Evolutionary conservation across 2,329 filamentous ascomycete genomes (phyloP).

Genomic region (Neofusicoccum ribis): DNA sequence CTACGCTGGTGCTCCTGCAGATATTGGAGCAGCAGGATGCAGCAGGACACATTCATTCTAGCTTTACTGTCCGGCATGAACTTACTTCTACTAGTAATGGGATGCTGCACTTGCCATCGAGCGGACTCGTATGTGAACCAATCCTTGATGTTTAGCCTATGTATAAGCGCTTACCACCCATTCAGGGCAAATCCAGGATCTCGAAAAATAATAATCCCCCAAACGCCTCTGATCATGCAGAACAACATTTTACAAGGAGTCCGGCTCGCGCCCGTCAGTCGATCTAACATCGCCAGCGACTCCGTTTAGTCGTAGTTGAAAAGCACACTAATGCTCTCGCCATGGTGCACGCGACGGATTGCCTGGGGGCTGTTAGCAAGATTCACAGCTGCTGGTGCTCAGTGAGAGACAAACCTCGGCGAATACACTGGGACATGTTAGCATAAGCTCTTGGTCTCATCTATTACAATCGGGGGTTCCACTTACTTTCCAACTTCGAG

Average conservation of each 20-base stretch:
- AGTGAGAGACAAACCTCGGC: conserved; percentile 65
- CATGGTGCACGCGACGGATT: conserved; percentile 93
- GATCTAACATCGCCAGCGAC: background rate
- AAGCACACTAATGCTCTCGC: conserved; percentile 93
- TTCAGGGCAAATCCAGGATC: background rate
- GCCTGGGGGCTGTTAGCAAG: conserved; percentile 52
- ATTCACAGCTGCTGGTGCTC: background rate
- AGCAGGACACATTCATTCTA: background rate
- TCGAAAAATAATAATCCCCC: background rate
- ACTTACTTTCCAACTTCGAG: conserved; percentile 69
- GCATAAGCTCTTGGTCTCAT: background rate
- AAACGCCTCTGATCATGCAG: conserved; percentile 20
- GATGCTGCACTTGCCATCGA: background rate
- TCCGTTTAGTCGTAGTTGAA: conserved; percentile 73
- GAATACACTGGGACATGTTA: conserved; percentile 63
- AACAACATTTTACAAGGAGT: conserved; percentile 17
- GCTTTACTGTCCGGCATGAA: background rate
- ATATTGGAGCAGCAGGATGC: background rate
- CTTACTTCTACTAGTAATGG: background rate
- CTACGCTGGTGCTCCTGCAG: background rate
- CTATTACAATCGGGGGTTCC: background rate
- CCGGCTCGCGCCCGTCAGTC: conserved; percentile 1
- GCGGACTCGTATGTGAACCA: background rate
- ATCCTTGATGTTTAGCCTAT: conserved; percentile 2
- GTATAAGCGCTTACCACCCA: background rate